These are phyloP conservation scores for Penicillium silybi DNA, from an alignment of 495 filamentous ascomycete genomes.

Conservation along the genomic window DNA sequence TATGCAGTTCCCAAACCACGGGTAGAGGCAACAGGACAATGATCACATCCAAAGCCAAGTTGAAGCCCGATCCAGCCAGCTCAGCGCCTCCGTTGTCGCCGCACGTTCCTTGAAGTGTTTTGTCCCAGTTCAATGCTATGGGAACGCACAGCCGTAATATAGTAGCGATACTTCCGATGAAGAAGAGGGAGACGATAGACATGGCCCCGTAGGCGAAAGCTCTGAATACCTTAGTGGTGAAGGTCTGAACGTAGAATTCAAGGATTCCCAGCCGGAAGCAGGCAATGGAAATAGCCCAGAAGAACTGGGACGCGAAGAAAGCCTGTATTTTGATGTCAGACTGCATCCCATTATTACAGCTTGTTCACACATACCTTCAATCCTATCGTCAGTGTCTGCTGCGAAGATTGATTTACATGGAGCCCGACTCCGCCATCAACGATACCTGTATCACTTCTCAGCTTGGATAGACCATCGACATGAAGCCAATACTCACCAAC, in stretches of 20 bases:
- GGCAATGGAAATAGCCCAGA: neutral
- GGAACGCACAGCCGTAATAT: constrained; percentile 18
- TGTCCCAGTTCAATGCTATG: constrained; percentile 19
- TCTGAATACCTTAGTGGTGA: neutral
- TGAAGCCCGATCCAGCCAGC: constrained; percentile 19
- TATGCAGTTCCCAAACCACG: constrained; percentile 13
- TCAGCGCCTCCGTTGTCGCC: constrained; percentile 10
- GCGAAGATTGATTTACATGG: neutral
- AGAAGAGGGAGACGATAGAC: constrained; percentile 16
- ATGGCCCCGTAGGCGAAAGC: neutral
- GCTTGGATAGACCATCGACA: neutral
- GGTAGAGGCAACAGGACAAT: constrained; percentile 17
- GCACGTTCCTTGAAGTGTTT: constrained; percentile 9
- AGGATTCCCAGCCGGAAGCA: constrained; percentile 3
- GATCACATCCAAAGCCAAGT: constrained; percentile 14
- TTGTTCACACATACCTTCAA: neutral
- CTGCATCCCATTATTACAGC: neutral
- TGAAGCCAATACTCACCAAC: neutral
- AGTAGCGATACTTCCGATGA: constrained; percentile 10
- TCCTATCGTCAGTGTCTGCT: neutral
- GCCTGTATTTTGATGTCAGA: neutral
- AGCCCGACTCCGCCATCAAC: neutral
- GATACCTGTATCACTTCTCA: neutral
- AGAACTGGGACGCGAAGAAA: constrained; percentile 6
- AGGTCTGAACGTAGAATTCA: neutral